Conservation (phyloP, 2,329 filamentous ascomycete species). For the Diaporthe helianthi region DNA sequence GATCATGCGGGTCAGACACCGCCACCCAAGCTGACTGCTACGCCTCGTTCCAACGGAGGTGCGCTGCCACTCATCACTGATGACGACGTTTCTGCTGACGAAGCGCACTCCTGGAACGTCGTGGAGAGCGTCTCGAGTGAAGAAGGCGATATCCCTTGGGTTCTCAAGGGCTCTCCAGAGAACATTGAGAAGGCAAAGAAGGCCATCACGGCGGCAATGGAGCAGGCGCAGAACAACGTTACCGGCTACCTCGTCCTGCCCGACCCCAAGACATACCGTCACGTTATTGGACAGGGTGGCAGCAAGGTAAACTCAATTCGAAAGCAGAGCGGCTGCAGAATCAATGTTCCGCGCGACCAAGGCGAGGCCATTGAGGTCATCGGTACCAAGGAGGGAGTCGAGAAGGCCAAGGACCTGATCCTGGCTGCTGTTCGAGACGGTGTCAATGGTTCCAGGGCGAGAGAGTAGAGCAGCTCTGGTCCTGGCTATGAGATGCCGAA, state of each 20-base stretch:
- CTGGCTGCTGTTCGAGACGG: constrained; percentile 79
- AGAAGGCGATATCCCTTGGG: constrained; percentile 84
- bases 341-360: constrained; percentile 89
- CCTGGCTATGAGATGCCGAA: background rate
- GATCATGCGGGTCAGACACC: constrained; percentile 85
- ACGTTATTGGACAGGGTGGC: constrained; percentile 87
- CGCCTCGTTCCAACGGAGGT: constrained; percentile 64
- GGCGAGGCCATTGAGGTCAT: constrained; percentile 90
- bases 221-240: constrained; percentile 73
- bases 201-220: constrained; percentile 74
- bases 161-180: constrained; percentile 80
- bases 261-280: constrained; percentile 87
- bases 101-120: constrained; percentile 83
- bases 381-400: constrained; percentile 79
- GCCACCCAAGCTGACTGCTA: constrained; percentile 71
- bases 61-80: constrained; percentile 93
- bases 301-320: constrained; percentile 93
- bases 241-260: constrained; percentile 90
- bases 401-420: constrained; percentile 88
- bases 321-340: constrained; percentile 90
- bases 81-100: constrained; percentile 68
- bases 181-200: constrained; percentile 83
- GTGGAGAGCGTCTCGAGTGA: constrained; percentile 69
- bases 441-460: constrained; percentile 41
- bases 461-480: constrained; percentile 34